phyloP scores from a whole-genome alignment of 768 basidiomycete species.

The Suillus hirtellus region DNA sequence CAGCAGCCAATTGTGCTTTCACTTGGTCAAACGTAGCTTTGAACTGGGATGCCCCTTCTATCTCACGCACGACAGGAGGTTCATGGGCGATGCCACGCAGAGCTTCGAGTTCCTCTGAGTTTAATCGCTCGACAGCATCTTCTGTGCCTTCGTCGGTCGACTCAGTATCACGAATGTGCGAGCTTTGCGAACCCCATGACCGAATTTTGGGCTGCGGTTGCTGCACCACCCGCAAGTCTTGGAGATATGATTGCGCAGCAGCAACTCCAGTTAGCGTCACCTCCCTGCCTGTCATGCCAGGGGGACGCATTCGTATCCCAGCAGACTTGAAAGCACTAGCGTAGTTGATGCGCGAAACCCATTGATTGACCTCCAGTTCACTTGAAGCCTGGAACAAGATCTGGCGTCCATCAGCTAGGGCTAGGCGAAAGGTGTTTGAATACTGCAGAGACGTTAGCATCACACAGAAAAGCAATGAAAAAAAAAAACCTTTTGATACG shows the following conservation, averaged over 20 bases:
- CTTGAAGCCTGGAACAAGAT: conserved; percentile 74
- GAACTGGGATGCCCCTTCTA: conserved; percentile 65
- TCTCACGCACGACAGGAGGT: conserved; percentile 51
- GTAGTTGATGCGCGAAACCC: conserved; percentile 93
- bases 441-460: conserved; percentile 42
- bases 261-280: conserved; percentile 81
- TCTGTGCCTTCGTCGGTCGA: conserved; percentile 32
- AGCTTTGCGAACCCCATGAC: conserved; percentile 40
- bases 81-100: conserved; percentile 39
- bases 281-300: conserved; percentile 66
- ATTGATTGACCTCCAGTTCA: conserved; percentile 78
- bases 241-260: conserved; percentile 81
- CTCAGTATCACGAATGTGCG: conserved; percentile 36
- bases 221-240: conserved; percentile 54
- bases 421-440: conserved; percentile 73
- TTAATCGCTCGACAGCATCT: conserved; percentile 35
- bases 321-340: conserved; percentile 89
- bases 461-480: not conserved
- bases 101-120: conserved; percentile 6
- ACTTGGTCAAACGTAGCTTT: conserved; percentile 85
- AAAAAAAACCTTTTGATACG: conserved; percentile 68
- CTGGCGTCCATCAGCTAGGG: conserved; percentile 75
- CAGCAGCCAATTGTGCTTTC: conserved; percentile 78
- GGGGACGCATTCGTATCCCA: conserved; percentile 77
- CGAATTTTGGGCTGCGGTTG: conserved; percentile 25